phyloP scores from a whole-genome alignment of 1,284 basidiomycete species.

The Caloboletus inedulis region DNA sequence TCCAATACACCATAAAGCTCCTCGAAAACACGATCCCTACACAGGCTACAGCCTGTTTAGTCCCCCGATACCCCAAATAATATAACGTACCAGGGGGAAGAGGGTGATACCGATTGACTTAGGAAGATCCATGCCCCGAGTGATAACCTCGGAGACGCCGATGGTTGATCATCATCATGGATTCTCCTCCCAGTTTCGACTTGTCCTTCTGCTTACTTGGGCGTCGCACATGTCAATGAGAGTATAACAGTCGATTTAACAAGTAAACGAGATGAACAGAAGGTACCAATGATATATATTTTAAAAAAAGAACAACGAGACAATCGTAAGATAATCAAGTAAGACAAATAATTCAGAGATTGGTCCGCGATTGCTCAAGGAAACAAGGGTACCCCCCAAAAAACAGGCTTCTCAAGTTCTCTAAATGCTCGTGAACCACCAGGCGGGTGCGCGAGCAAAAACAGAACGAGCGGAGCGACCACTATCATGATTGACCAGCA shows the following conservation, averaged over 20 bases:
- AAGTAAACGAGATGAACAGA: constrained; percentile 12
- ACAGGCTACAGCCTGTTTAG: neutral
- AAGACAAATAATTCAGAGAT: constrained; percentile 3
- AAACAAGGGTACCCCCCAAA: neutral
- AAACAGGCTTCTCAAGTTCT: neutral
- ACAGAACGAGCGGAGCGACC: neutral
- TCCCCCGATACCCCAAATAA: too few species aligned
- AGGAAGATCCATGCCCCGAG: too few species aligned
- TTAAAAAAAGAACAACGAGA: neutral
- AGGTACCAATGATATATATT: constrained; percentile 2
- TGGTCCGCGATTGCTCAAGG: neutral
- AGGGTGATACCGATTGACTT: neutral
- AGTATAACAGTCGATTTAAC: constrained; percentile 6
- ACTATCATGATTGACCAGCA: constrained; percentile 3
- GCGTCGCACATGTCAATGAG: neutral
- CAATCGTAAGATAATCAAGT: neutral
- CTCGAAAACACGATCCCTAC: too few species aligned
- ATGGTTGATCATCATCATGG: neutral
- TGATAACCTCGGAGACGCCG: neutral
- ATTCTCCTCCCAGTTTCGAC: neutral
- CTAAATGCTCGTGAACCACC: neutral
- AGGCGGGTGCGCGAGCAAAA: neutral
- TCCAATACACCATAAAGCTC: too few species aligned
- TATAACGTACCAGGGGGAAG: neutral
- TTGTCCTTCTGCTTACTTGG: neutral